phyloP scores from a whole-genome alignment of 2,329 filamentous ascomycete species.

The Penicillium sp. region DNA sequence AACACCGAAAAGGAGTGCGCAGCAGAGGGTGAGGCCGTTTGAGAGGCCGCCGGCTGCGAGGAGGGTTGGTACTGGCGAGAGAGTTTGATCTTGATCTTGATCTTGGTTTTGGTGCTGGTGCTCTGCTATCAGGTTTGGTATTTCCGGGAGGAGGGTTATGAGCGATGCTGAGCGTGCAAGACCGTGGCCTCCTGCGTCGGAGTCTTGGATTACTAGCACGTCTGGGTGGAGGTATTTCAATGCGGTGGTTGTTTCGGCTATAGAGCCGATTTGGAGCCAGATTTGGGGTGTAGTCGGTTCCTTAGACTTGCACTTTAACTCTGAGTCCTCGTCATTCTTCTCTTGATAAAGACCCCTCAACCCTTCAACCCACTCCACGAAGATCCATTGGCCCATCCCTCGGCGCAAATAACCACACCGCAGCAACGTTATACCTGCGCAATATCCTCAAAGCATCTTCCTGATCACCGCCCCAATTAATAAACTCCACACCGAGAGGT shows the following conservation, averaged over 20 bases:
- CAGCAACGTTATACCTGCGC: not conserved
- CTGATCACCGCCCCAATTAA: not conserved
- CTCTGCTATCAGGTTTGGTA: not conserved
- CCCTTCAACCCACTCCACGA: not conserved
- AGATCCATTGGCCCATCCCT: not conserved
- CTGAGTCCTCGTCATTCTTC: not conserved
- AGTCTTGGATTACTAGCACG: not conserved
- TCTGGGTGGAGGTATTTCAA: not conserved
- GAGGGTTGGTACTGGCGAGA: not conserved
- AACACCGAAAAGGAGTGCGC: no score
- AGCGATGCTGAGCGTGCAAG: not conserved
- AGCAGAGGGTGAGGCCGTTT: no score
- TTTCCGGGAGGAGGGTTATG: not conserved
- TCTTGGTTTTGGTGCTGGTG: not conserved
- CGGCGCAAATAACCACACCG: not conserved
- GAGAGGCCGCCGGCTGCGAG: no score
- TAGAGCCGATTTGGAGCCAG: not conserved
- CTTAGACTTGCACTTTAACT: no score
- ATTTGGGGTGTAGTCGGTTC: not conserved
- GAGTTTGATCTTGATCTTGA: not conserved
- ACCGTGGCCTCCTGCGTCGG: not conserved
- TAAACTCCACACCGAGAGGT: not conserved
- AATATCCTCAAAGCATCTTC: not conserved
- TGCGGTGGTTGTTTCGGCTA: not conserved
- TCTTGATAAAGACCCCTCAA: not conserved